phyloP scores from a whole-genome alignment of 2,329 filamentous ascomycete genomes.

The Tolypocladium amazonense region DNA sequence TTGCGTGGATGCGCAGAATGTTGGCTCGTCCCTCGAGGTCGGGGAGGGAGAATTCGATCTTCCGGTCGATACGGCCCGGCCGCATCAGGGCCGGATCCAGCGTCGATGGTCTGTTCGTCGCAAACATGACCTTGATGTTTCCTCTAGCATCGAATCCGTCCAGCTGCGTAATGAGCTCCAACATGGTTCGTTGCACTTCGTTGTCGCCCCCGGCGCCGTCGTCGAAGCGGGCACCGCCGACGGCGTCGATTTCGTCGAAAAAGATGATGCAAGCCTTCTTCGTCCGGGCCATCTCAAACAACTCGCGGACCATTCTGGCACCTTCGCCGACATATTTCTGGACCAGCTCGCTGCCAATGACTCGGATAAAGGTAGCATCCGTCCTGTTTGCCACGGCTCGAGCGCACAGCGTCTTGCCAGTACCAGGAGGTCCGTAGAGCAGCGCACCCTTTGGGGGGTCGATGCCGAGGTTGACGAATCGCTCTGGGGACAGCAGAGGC shows the following conservation, averaged over 20 bases:
- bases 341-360: constrained; percentile 94
- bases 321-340: constrained; percentile 99
- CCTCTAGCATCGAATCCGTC: constrained; percentile 94
- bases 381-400: constrained; percentile 96
- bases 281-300: constrained; percentile 98
- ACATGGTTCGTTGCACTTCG: constrained; percentile 94
- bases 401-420: constrained; percentile 97
- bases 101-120: constrained; percentile 91
- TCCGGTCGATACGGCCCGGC: constrained; percentile 93
- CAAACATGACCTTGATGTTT: constrained; percentile 99
- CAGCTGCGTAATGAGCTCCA: constrained; percentile 93
- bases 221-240: constrained; percentile 91
- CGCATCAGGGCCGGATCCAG: constrained; percentile 95
- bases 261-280: constrained; percentile 99
- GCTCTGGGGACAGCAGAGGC: constrained; percentile 89
- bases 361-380: constrained; percentile 95
- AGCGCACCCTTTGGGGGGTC: constrained; percentile 96
- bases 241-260: constrained; percentile 89
- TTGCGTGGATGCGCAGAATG: constrained; percentile 95
- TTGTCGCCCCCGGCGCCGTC: constrained; percentile 96
- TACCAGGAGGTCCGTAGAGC: constrained; percentile 92
- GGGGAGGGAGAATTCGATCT: constrained; percentile 96
- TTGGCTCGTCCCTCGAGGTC: constrained; percentile 96
- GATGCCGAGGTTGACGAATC: constrained; percentile 97
- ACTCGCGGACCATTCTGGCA: constrained; percentile 93